A percentile compares a stretch with the other conserved stretches of the same genome.
phyloP scores from a whole-genome alignment of 2,329 filamentous ascomycete species.

The Cryphonectria parasitica region DNA sequence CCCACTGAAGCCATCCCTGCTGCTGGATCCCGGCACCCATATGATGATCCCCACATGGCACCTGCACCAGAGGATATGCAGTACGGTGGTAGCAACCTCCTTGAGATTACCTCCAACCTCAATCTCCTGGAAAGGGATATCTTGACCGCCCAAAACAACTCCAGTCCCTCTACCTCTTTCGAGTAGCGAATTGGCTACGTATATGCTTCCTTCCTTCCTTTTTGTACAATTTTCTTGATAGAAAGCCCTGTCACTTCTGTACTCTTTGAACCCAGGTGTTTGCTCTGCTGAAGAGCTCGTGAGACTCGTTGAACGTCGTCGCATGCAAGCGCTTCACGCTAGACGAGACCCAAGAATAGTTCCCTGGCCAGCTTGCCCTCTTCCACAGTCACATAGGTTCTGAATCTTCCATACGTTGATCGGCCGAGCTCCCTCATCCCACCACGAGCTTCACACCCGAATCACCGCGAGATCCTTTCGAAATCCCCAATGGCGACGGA shows the following conservation, averaged over 20 bases:
- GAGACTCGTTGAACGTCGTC: not conserved
- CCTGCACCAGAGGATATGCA: constrained; percentile 4
- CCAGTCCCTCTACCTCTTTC: not conserved
- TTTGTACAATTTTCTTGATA: not conserved
- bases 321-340: not conserved
- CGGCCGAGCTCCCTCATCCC: constrained; percentile 33
- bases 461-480: not conserved
- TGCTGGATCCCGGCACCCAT: not conserved
- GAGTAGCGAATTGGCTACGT: not conserved
- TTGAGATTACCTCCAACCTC: constrained; percentile 30
- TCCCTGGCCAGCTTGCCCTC: not conserved
- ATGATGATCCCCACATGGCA: constrained; percentile 22
- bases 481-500: constrained; percentile 26
- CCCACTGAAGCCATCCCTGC: constrained; percentile 25
- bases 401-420: not conserved
- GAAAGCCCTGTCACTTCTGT: not conserved
- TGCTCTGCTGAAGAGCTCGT: not conserved
- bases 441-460: constrained; percentile 51
- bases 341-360: not conserved
- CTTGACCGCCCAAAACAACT: constrained; percentile 19
- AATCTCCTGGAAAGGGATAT: constrained; percentile 30
- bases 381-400: not conserved
- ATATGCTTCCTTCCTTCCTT: not conserved
- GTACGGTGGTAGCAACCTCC: constrained; percentile 4
- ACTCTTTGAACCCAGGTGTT: not conserved